Base-by-base conservation (phyloP, 148 eudicot genomes). In the Cornus controversa region DNA sequence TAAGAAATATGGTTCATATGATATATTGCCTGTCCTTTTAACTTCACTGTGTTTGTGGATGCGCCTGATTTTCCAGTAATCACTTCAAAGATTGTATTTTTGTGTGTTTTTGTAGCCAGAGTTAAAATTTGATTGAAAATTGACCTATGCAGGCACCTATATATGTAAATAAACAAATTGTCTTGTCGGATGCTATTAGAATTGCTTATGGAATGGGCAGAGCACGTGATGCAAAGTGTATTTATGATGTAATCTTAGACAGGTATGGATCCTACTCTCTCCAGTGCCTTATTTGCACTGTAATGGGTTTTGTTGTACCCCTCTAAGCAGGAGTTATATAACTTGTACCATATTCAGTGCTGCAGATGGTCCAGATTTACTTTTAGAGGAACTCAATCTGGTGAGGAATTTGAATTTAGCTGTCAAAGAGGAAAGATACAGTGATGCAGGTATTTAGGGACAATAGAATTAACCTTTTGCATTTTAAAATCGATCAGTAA, bases 171-270 rank as follows among this genome's bases (percentile, higher is more conserved):
- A 92, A 89, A 80, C 82, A 83, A 58, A 82, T 92, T 78, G 91
- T 92, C 60, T 81, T 88, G 83, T 50, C 84, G 0, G 97, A 92
- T 82, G 97, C 94, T 45, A 86, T 89, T 70, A 88, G 82, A 82
- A 79, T 92, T 76, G 66, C 82, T 57, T 83, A 85, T 73, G 87
- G 87, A 45, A 80, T 74, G 22, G 90, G 90, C 60, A 82, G 88
- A 80, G 20, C 73, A 69, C 82, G 71, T 69, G 84, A 77, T 45
- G 67, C 83, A 10, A 92, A 86, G 78, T 77, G 89, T 29, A 45
- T 80, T 36, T 92, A 92, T 80, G 97, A 92, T 75, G 97, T 90
- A 53, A 37, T 79, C 25, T 83, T 89, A 77, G 97, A 92, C 84
- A 92, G 97, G 97, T 90, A 78, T 72, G 47, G 3, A 6, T 75